Base-by-base conservation (phyloP, 164 flowering plant species). In the Piper betle region DNA sequence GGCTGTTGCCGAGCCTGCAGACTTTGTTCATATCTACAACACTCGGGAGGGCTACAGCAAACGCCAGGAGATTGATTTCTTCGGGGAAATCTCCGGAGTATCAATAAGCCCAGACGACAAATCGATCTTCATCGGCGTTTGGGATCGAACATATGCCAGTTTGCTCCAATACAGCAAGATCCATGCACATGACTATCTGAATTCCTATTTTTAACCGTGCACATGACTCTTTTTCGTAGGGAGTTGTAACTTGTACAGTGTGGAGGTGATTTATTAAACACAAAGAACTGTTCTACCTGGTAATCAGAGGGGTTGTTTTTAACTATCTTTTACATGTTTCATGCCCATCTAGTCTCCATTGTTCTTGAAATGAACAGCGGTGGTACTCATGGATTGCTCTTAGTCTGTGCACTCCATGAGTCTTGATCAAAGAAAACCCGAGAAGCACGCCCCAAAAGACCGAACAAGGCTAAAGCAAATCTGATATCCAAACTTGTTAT, bases 71-170 rank as follows among this genome's bases (percentile, higher is more conserved):
- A 82, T 84, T 42, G 88, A 84, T 68, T 80, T 84, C 77, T 84
- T 84, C 54, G 88, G 88, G 17, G 88, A 84, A 74, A 82, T 84
- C 17, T 80, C 86, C 0, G 88, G 88, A 13, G 74, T 80, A 16
- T 77, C 88, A 0, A 15, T 82, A 18, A 84, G 88, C 61, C 88
- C 86, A 3, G 88, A 82, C 58, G 78, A 76, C 16, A 84, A 80
- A 64, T 73, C 84, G 16, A 68, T 84, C 39, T 82, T 73, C 62
- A 69, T 84, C 37, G 88, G 88, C 55, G 75, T 84, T 2, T 82
- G 84, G 83, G 88, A 84, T 61, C 69, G 86, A 64, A 81, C 85
- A 4, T 84, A 84, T 68, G 85, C 84, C 8, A 84, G 88, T 68
- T 69, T 84, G 75, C 76, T 84, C 48, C 84, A 81, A 67, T 84